Evolutionary conservation across 352 stramenopile genomes (phyloP), one percentile per base, ranked within the genome.

Genomic region (Pilasporangium apinafurcum): DNA sequence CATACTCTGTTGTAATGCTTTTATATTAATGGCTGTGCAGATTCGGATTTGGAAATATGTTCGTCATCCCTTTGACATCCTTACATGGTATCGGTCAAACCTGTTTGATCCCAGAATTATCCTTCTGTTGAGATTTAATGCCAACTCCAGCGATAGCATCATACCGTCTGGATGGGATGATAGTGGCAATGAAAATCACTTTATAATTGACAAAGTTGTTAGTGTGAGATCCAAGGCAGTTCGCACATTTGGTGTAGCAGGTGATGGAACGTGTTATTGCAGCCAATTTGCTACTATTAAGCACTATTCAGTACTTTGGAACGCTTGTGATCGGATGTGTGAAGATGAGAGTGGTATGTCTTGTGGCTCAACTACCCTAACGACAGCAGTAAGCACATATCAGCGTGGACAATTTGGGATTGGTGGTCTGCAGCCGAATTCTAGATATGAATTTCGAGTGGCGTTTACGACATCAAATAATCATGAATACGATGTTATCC

Each of bases 261-360:
- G 27, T 27, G 39, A 65, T 26, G 56, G 62, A 18, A 38, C 16
- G 0, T 85, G 72, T 30, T 72, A 65, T 31, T 85, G 73, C 37
- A 49, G 51, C 14, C 55, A 74, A 13, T 57, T 53, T 20, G 21
- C 16, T 7, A 18, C 20, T 5, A 5, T 16, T 0, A 20, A 0
- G 16, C 27, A 33, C 14, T 6, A 8, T 12, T 37, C 7, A 13
- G 26, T 56, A 10, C 18, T 25, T 30, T 0, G 53, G 5, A 21
- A 28, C 33, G 8, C 46, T 13, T 74, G 63, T n/a, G 37, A 49
- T 24, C 51, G 36, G 4, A 53, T 53, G 13, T 75, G 63, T 29
- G 47, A 60, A 14, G 36, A 30, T 8, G 36, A 32, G 8, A 27
- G 24, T 5, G 20, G 22, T 1, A 21, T 29, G 31, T 55, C 16